Base-by-base conservation (phyloP, 441 rosid genomes). In the Populus hybrid region DNA sequence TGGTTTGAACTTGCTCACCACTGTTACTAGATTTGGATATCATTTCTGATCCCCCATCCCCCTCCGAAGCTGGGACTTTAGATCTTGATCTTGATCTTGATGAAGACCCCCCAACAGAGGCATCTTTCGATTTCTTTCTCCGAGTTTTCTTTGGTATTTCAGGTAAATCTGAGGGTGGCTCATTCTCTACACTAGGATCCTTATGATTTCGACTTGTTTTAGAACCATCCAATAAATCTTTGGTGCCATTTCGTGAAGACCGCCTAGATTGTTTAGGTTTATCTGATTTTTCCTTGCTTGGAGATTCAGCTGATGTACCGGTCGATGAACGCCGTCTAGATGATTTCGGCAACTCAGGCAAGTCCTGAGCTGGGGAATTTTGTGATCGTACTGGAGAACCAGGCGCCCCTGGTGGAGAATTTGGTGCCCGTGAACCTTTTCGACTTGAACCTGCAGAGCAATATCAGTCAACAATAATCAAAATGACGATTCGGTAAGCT, bases 81-180 rank as follows among this genome's bases (percentile, higher is more conserved):
- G 81, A 76, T 69, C 87, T 79, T 9, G 90, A 78, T 79, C 87
- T 81, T 50, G 59, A 30, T 50, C 18, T 30, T 30, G 32, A 30
- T 30, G 32, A 30, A 30, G 59, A 50, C 93, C 59, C 59, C 18
- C 77, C 87, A 0, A 50, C 72, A 7, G 61, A 54, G 24, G 57
- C 26, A 14, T 90, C 93, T 26, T 87, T 89, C 0, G 95, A 83
- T 30, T 88, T 91, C 84, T 87, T 90, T 34, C 94, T 80, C 68
- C 95, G 73, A 23, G 83, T 42, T 73, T 81, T 91, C 77, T 84
- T 89, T 3, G 92, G 87, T 30, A 83, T 72, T 34, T 84, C 90
- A 28, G 88, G 80, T 42, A 74, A 76, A 73, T 67, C 85, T 7
- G 86, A 78, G 5, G 83, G 42, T 5, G 85, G 54, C 7, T 83